Conservation (phyloP, 2,329 filamentous ascomycete species). For the Teratosphaeria destructans region DNA sequence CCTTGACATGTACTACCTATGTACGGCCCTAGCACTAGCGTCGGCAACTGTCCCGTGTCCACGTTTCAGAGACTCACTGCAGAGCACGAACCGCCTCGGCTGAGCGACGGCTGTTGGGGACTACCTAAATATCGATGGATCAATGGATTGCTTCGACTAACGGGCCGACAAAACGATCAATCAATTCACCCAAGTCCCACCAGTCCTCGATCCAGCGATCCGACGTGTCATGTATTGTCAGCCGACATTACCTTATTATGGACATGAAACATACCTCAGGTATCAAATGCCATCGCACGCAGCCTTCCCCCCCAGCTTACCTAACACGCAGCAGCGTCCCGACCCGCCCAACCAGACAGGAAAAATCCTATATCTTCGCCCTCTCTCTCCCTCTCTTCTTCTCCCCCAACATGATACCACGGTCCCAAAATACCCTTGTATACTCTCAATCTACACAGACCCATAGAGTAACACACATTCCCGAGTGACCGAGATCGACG, state of each 20-base stretch:
- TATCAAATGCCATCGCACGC: not conserved
- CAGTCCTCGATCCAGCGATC: too few relatives aligned
- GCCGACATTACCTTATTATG: too few relatives aligned
- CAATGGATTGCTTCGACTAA: not conserved
- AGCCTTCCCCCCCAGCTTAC: not conserved
- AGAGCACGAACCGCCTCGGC: not conserved
- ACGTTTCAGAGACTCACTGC: not conserved
- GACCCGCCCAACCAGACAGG: not conserved
- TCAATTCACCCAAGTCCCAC: too few relatives aligned
- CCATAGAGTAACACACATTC: conserved; percentile 7
- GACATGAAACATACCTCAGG: too few relatives aligned
- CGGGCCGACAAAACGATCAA: not conserved
- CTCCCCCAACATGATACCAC: conserved; percentile 2
- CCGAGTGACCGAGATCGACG: conserved; percentile 8
- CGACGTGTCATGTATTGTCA: too few relatives aligned
- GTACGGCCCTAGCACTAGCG: not conserved
- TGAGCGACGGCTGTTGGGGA: not conserved
- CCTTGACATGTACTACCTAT: not conserved
- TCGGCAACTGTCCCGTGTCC: not conserved
- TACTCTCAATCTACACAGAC: not conserved
- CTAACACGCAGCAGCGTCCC: not conserved
- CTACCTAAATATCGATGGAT: too few relatives aligned
- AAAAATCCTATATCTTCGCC: not conserved
- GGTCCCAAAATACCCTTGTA: conserved; percentile 10
- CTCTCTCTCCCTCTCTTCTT: conserved; percentile 1